Evolutionary conservation across 164 flowering plant genomes (phyloP).

Genomic region (Liquidambar formosana): DNA sequence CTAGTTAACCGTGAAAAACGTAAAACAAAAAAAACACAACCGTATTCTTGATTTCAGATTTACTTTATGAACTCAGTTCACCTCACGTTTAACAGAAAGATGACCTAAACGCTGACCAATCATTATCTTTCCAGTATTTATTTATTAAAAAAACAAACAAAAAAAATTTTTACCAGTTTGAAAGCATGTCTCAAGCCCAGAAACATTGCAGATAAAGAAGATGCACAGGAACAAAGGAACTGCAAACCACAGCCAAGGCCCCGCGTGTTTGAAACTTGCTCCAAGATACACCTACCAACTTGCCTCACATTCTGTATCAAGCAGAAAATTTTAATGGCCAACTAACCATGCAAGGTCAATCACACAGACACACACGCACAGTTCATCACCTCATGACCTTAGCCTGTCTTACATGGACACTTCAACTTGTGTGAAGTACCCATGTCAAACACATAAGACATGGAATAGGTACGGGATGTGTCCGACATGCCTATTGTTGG

Average conservation of each 20-base stretch:
- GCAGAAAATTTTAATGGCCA: slow-evolving; percentile 10
- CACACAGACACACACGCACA: too few species aligned
- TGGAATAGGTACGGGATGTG: too few species aligned
- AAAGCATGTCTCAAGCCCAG: slow-evolving; percentile 72
- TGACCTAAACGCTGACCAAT: background rate
- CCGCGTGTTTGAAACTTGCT: slow-evolving; percentile 68
- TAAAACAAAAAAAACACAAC: background rate
- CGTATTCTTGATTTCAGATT: background rate
- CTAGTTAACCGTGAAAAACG: background rate
- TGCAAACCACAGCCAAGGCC: slow-evolving; percentile 76
- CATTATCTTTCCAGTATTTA: background rate
- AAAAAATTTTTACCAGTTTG: slow-evolving; percentile 48
- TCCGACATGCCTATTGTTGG: too few species aligned
- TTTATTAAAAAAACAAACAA: background rate
- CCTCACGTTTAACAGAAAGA: background rate
- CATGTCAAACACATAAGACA: too few species aligned
- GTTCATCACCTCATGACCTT: background rate
- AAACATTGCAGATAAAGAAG: slow-evolving; percentile 57
- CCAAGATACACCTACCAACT: slow-evolving; percentile 69
- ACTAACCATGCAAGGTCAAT: background rate
- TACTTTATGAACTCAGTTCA: background rate
- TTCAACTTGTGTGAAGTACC: too few species aligned
- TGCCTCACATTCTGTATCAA: slow-evolving; percentile 76
- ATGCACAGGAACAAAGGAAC: slow-evolving; percentile 69
- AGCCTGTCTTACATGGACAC: too few species aligned